Percentiles rank a stretch among this genome's conserved stretches.
phyloP scores from a whole-genome alignment of 2,329 filamentous ascomycete species.

The Chaetomium sp. region DNA sequence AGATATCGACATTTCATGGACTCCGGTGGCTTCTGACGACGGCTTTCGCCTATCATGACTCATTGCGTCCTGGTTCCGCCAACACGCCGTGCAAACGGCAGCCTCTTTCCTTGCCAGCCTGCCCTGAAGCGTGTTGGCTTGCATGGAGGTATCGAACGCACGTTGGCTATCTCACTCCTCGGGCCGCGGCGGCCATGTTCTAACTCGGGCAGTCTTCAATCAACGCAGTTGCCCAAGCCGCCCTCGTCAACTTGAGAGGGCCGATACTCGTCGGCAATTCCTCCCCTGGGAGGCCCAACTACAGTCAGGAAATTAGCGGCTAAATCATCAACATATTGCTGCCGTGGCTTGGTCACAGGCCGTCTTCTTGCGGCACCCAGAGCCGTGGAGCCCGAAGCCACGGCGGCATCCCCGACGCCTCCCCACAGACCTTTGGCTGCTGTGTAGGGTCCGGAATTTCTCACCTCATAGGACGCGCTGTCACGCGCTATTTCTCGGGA shows the following conservation, averaged over 20 bases:
- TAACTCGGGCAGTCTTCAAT: neutral
- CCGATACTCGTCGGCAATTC: constrained; percentile 11
- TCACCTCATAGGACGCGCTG: neutral
- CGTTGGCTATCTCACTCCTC: constrained; percentile 17
- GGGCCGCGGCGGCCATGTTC: constrained; percentile 18
- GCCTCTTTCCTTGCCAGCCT: constrained; percentile 21
- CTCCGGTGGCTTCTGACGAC: constrained; percentile 22
- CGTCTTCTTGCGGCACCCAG: neutral
- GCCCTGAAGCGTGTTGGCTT: constrained; percentile 8
- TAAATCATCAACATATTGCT: neutral
- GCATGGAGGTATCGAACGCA: constrained; percentile 27
- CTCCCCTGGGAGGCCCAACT: neutral
- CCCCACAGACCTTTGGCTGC: neutral
- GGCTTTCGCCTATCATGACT: constrained; percentile 25
- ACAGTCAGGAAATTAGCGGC: neutral
- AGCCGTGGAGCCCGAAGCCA: neutral
- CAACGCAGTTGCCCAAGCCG: neutral
- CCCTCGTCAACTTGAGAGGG: neutral
- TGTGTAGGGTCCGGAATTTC: neutral
- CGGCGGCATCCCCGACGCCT: neutral
- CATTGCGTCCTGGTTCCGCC: constrained; percentile 6
- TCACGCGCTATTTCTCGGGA: neutral
- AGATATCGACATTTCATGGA: neutral
- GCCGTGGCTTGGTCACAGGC: constrained; percentile 1
- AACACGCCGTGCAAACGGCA: constrained; percentile 20